Conservation (phyloP, 2,329 filamentous ascomycete genomes). For the Cercospora sesami region DNA sequence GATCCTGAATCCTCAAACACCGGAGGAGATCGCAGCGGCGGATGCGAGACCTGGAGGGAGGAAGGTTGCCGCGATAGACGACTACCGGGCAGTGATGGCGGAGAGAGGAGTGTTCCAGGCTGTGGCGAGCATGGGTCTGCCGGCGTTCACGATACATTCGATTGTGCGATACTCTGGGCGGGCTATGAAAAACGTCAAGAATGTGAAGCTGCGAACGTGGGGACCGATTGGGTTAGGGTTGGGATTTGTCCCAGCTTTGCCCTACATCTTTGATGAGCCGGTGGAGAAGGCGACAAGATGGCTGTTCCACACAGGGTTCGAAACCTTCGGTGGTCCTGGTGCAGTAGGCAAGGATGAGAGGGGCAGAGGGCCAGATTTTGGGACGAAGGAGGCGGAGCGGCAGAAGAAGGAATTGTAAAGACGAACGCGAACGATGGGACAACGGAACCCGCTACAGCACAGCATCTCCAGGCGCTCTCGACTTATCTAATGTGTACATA, state of each 20-base stretch:
- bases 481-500: conserved; percentile 2
- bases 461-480: neutral
- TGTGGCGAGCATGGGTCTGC: conserved; percentile 88
- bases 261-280: conserved; percentile 83
- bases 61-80: conserved; percentile 71
- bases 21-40: conserved; percentile 38
- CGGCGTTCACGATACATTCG: conserved; percentile 90
- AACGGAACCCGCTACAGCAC: neutral
- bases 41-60: conserved; percentile 21
- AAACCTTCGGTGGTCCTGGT: conserved; percentile 65
- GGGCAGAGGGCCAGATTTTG: conserved; percentile 35
- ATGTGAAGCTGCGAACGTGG: conserved; percentile 74
- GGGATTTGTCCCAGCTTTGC: conserved; percentile 73
- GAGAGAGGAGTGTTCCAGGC: conserved; percentile 89
- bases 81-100: conserved; percentile 87
- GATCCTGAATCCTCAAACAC: conserved; percentile 65
- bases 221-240: conserved; percentile 78
- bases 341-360: conserved; percentile 52
- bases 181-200: conserved; percentile 82
- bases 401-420: conserved; percentile 6
- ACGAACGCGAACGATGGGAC: neutral
- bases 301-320: conserved; percentile 81
- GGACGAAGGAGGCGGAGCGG: conserved; percentile 14
- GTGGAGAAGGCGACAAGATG: conserved; percentile 91
- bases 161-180: conserved; percentile 85